Base-by-base conservation (phyloP, 1,284 basidiomycete species). In the Rhodotorula sp. region DNA sequence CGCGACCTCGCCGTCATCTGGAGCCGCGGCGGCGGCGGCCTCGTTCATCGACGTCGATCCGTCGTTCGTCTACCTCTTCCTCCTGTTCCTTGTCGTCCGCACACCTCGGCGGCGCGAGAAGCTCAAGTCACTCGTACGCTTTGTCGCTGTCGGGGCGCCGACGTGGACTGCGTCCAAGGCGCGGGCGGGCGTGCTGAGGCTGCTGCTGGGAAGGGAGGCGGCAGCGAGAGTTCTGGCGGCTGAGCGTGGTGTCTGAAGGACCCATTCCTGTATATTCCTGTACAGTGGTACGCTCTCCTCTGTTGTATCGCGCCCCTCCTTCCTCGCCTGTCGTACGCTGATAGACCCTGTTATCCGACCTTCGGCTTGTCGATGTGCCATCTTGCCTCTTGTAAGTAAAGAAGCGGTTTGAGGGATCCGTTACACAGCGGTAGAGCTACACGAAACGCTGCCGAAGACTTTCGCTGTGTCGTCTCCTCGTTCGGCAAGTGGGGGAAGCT, bases 61-160 rank as follows among this genome's bases (percentile, higher is more conserved):
- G 4, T 44, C 63, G 25, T 50, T 61, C 41, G 4, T 73, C 19
- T 73, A 73, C 68, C 50, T 67, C 54, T 19, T 23, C 34, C 53
- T 73, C 48, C 49, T 73, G 7, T 73, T 73, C 62, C 49, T 73
- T 49, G 8, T 73, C 45, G 19, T 67, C 21, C 68, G 71, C 7
- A 73, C 71, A 13, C 71, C 71, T n/a, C 34, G 49, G 9, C 64
- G 67, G 17, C 53, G 65, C 8, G 67, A 67, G 19, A 73, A 73
- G 65, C 21, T 73, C 58, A 54, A 46, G 41, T 21, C 49, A 4
- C 55, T 65, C 12, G 41, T 17, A 9, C 46, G 56, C 4, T 41
- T 54, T 19, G 44, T 64, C 3, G 55, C n/a, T 4, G 45, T 72
- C 60, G 54, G 59, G 1, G 14, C 25, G n/a, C 59, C 63, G 14